phyloP scores from a whole-genome alignment of 345 rosid genomes.

The Lagerstroemia speciosa region DNA sequence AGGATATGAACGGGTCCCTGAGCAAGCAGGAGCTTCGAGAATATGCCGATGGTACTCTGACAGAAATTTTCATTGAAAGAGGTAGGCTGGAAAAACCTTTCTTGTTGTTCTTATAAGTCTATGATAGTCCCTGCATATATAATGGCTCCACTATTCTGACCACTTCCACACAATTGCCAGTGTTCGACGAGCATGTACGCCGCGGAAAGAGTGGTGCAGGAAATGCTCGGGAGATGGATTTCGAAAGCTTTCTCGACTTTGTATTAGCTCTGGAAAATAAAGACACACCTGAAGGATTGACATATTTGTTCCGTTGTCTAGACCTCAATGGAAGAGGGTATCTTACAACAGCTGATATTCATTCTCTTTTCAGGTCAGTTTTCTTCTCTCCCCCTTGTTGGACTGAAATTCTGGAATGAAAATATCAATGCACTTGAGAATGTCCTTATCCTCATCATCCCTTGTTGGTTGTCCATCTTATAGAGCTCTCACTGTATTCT shows the following conservation, averaged over 20 bases:
- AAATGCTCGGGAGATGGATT: conserved; percentile 90
- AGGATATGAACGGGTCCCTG: conserved; percentile 82
- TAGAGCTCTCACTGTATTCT: neutral
- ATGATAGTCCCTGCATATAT: neutral
- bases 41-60: conserved; percentile 93
- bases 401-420: neutral
- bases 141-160: neutral
- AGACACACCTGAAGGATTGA: conserved; percentile 93
- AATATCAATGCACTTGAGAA: neutral
- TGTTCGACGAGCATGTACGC: conserved; percentile 92
- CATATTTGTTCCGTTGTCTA: conserved; percentile 84
- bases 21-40: conserved; percentile 95
- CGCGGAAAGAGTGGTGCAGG: conserved; percentile 61
- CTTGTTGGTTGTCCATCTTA: neutral
- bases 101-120: neutral
- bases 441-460: neutral
- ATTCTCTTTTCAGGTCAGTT: conserved; percentile 88
- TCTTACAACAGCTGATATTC: conserved; percentile 95
- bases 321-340: conserved; percentile 87
- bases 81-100: conserved; percentile 30
- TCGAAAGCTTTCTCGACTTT: conserved; percentile 86
- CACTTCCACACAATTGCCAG: conserved; percentile 27
- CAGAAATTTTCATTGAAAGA: conserved; percentile 90
- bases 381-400: neutral
- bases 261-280: conserved; percentile 95